Evolutionary conservation across 345 rosid species (phyloP).

Genomic region (Arabis hirsuta): DNA sequence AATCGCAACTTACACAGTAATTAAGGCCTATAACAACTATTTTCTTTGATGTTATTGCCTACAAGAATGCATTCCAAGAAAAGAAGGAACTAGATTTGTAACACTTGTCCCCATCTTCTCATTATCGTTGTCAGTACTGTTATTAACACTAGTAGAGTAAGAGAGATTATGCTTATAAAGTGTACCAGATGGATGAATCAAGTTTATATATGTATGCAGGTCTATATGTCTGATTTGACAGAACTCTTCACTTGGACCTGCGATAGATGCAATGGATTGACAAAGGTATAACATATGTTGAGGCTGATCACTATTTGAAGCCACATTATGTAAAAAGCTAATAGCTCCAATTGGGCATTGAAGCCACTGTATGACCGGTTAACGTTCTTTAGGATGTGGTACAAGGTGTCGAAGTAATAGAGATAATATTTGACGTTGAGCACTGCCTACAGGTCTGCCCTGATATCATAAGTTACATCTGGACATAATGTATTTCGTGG

Average conservation of each 20-base stretch:
- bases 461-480: conserved; percentile 4
- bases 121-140: too few species aligned
- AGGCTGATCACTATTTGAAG: conserved; percentile 10
- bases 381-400: conserved; percentile 29
- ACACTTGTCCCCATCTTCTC: too few species aligned
- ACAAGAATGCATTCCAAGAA: too few species aligned
- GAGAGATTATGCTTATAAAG: too few species aligned
- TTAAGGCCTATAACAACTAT: too few species aligned
- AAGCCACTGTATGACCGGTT: too few species aligned
- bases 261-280: conserved; percentile 75
- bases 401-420: conserved; percentile 89
- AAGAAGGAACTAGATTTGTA: too few species aligned
- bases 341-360: not conserved
- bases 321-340: not conserved
- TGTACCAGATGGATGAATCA: conserved; percentile 23
- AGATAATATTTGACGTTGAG: conserved; percentile 76
- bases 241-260: conserved; percentile 93
- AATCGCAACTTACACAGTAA: not conserved
- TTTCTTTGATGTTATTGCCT: too few species aligned
- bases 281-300: conserved; percentile 52
- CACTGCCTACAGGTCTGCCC: conserved; percentile 81
- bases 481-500: not conserved
- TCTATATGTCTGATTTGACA: conserved; percentile 78
- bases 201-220: conserved; percentile 55
- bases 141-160: too few species aligned